Evolutionary conservation across 768 basidiomycete genomes (phyloP).

Genomic region (Kwoniella sp.): DNA sequence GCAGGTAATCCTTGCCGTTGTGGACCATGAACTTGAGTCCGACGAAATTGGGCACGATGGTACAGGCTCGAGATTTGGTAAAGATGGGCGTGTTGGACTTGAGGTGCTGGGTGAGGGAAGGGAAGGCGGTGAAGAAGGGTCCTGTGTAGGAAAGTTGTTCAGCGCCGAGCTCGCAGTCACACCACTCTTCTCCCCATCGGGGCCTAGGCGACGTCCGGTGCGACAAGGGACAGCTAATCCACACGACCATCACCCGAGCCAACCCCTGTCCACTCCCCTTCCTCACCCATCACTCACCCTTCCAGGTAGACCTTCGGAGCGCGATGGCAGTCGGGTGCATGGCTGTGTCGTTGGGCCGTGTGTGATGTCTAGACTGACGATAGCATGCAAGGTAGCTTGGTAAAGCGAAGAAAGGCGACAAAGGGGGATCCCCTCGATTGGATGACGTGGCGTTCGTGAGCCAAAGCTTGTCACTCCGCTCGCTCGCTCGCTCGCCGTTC

Average conservation of each 20-base stretch:
- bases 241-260: no score
- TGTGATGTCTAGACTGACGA: no score
- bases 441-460: no score
- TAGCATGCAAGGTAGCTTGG: no score
- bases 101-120: slow-evolving; percentile 74
- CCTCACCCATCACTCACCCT: no score
- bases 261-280: no score
- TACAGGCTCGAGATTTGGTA: slow-evolving; percentile 82
- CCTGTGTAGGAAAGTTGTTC: slow-evolving; percentile 55
- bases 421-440: no score
- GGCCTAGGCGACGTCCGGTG: no score
- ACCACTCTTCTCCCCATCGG: no score
- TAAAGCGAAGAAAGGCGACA: no score
- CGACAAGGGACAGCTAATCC: no score
- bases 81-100: slow-evolving; percentile 77
- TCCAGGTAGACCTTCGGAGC: slow-evolving; percentile 52
- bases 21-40: slow-evolving; percentile 89
- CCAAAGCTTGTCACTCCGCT: slow-evolving; percentile 11
- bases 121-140: slow-evolving; percentile 90
- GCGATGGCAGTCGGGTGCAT: slow-evolving; percentile 37
- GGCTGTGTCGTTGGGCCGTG: neutral
- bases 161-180: no score
- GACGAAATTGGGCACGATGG: slow-evolving; percentile 91
- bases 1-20: slow-evolving; percentile 85
- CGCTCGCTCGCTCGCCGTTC: neutral